Conservation (phyloP, 371 early-diverging fungal species). For the Mucor piriformis region DNA sequence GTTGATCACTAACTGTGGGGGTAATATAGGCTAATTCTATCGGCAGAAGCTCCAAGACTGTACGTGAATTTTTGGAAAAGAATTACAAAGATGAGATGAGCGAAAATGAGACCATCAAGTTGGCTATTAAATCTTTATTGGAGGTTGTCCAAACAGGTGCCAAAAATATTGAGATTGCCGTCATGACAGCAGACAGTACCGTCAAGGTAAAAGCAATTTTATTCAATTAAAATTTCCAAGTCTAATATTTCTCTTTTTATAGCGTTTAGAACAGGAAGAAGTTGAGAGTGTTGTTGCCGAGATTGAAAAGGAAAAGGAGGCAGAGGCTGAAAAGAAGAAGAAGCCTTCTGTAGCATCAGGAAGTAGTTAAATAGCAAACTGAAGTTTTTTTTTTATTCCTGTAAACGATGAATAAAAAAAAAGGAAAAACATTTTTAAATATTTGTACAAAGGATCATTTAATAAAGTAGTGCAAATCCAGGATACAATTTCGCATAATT, state of each 20-base stretch:
- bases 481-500: too few species aligned
- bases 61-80: constrained; percentile 97
- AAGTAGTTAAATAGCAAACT: constrained; percentile 21
- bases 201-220: constrained; percentile 60
- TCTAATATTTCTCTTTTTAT: background rate
- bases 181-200: constrained; percentile 77
- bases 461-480: too few species aligned
- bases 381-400: background rate
- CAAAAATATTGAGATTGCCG: constrained; percentile 96
- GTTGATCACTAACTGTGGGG: constrained; percentile 27
- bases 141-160: constrained; percentile 99
- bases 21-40: constrained; percentile 83
- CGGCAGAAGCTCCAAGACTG: constrained; percentile 96
- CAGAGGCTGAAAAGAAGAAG: constrained; percentile 83
- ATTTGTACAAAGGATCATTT: too few species aligned
- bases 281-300: constrained; percentile 82
- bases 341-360: constrained; percentile 47
- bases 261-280: constrained; percentile 79
- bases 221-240: too few species aligned
- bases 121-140: constrained; percentile 89
- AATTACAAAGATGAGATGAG: constrained; percentile 87
- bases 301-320: constrained; percentile 94
- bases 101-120: constrained; percentile 84
- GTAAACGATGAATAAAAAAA: constrained; percentile 7
- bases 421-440: background rate